phyloP scores from a whole-genome alignment of 805 yeast genomes.

The Metschnikowia santaceciliae region DNA sequence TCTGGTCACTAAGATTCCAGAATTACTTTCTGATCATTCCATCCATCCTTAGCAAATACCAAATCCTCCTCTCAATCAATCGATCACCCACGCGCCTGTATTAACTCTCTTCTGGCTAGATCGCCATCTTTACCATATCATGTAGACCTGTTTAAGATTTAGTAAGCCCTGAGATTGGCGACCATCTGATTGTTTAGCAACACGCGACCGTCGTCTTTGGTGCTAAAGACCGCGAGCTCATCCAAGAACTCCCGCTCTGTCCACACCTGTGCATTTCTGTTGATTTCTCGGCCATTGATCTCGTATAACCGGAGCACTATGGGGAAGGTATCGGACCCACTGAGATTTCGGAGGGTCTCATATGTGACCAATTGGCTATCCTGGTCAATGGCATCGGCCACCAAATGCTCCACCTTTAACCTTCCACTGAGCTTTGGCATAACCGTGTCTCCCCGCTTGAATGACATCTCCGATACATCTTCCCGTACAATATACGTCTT shows the following conservation, averaged over 20 bases:
- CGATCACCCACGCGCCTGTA: neutral
- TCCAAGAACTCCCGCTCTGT: conserved; percentile 22
- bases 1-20: too few relatives aligned
- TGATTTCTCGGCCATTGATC: conserved; percentile 32
- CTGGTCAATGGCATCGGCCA: conserved; percentile 37
- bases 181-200: conserved; percentile 25
- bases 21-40: too few relatives aligned
- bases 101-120: neutral
- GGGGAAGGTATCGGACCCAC: neutral
- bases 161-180: conserved; percentile 29
- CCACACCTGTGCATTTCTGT: conserved; percentile 26
- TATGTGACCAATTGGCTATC: conserved; percentile 30
- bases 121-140: too few relatives aligned
- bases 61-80: too few relatives aligned
- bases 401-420: conserved; percentile 44
- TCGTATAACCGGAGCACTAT: conserved; percentile 25
- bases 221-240: conserved; percentile 13
- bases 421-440: conserved; percentile 41
- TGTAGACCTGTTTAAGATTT: neutral
- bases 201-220: conserved; percentile 22
- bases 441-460: conserved; percentile 31
- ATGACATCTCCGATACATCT: conserved; percentile 3
- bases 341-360: conserved; percentile 20
- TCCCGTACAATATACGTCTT: conserved; percentile 21
- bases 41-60: too few relatives aligned